These are phyloP conservation scores for Aspergillus steynii DNA, from an alignment of 495 filamentous ascomycete genomes.

Conservation along the genomic window DNA sequence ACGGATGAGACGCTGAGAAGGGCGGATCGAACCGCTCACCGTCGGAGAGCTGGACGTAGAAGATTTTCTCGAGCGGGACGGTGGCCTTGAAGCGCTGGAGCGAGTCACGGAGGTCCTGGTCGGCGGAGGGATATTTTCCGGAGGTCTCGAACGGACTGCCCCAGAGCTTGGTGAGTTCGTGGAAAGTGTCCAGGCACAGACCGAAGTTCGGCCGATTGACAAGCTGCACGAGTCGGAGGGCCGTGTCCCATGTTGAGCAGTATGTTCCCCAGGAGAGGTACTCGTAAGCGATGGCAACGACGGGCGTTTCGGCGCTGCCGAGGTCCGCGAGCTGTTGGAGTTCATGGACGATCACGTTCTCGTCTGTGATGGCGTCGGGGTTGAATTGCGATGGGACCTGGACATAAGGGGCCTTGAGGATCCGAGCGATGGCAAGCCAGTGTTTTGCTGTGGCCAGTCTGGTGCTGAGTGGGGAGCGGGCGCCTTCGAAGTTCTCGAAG, in stretches of 20 bases:
- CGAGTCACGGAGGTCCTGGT: constrained; percentile 50
- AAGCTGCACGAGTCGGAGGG: constrained; percentile 56
- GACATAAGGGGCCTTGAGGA: constrained; percentile 61
- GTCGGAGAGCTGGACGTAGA: constrained; percentile 74
- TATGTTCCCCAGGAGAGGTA: constrained; percentile 66
- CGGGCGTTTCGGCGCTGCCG: constrained; percentile 51
- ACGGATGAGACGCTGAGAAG: constrained; percentile 60
- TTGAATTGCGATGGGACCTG: constrained; percentile 68
- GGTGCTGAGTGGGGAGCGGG: constrained; percentile 45
- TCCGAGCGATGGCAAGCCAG: constrained; percentile 65
- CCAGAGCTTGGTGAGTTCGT: constrained; percentile 66
- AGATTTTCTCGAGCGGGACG: constrained; percentile 64
- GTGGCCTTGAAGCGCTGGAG: constrained; percentile 52
- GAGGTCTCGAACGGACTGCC: constrained; percentile 55
- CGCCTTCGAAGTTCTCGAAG: constrained; percentile 73
- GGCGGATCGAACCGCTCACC: constrained; percentile 61
- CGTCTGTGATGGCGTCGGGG: constrained; percentile 49
- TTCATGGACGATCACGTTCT: constrained; percentile 62
- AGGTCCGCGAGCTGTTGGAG: constrained; percentile 59
- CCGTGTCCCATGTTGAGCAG: constrained; percentile 65
- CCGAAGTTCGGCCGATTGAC: constrained; percentile 70
- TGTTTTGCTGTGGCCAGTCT: constrained; percentile 61
- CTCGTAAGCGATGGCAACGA: constrained; percentile 66
- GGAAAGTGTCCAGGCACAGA: constrained; percentile 72
- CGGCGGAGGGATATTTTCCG: constrained; percentile 55